phyloP scores from a whole-genome alignment of 768 basidiomycete species.

The Arthromyces matolae region DNA sequence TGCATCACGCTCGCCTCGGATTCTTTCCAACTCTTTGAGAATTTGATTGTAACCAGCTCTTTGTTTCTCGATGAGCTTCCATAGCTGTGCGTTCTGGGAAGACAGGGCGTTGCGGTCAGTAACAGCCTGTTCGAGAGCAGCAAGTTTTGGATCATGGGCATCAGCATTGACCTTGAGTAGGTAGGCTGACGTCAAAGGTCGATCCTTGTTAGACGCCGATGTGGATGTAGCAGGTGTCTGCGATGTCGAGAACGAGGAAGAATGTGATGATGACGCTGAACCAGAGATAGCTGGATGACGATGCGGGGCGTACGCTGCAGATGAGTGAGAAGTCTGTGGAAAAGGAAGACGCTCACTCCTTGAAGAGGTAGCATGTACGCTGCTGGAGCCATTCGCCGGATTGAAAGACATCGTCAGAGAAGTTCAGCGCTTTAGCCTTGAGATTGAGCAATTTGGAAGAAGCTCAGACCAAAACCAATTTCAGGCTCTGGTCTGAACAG shows the following conservation, averaged over 20 bases:
- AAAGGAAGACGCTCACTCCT: constrained; percentile 33
- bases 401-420: constrained; percentile 18
- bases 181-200: constrained; percentile 20
- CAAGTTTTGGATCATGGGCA: constrained; percentile 50
- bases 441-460: constrained; percentile 9
- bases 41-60: constrained; percentile 75
- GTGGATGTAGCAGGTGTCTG: constrained; percentile 8
- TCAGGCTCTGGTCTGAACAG: constrained; percentile 9
- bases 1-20: constrained; percentile 74
- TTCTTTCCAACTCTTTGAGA: constrained; percentile 80
- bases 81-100: constrained; percentile 84
- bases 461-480: constrained; percentile 10
- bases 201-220: constrained; percentile 17
- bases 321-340: constrained; percentile 31
- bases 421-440: no score
- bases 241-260: constrained; percentile 14
- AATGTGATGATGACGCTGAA: constrained; percentile 11
- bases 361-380: constrained; percentile 27
- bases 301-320: constrained; percentile 27
- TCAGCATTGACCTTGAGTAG: constrained; percentile 53
- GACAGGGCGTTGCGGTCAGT: constrained; percentile 78
- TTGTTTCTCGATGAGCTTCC: constrained; percentile 95
- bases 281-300: constrained; percentile 10
- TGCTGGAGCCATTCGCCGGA: constrained; percentile 13
- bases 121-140: constrained; percentile 74